Percentiles rank a stretch among this genome's conserved stretches.
These are phyloP conservation scores for Cercospora citrullina DNA, from an alignment of 2,329 filamentous ascomycete species.

Conservation along the genomic window DNA sequence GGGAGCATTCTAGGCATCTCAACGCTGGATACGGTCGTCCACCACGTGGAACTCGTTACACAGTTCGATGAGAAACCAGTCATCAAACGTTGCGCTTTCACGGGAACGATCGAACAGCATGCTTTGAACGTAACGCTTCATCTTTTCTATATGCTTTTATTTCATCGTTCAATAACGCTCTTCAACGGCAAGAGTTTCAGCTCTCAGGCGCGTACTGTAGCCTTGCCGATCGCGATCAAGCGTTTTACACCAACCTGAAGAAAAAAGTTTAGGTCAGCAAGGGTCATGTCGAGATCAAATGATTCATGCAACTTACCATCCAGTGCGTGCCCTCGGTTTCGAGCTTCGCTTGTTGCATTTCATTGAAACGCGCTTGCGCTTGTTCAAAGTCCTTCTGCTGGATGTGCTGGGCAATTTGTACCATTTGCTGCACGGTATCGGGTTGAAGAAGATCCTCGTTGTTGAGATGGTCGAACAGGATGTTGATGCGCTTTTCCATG, in stretches of 20 bases:
- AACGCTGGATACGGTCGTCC: background rate
- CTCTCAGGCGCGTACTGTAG: constrained; percentile 28
- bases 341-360: constrained; percentile 50
- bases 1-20: background rate
- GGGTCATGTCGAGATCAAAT: background rate
- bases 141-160: background rate
- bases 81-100: background rate
- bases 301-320: constrained; percentile 47
- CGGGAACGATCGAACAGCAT: background rate
- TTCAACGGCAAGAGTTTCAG: background rate
- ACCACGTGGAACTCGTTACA: background rate
- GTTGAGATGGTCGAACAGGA: constrained; percentile 96
- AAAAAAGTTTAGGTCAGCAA: background rate
- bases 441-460: constrained; percentile 86
- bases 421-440: constrained; percentile 70
- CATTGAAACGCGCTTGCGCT: constrained; percentile 47
- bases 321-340: constrained; percentile 52
- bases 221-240: constrained; percentile 43
- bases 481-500: constrained; percentile 82
- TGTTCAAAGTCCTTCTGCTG: constrained; percentile 48
- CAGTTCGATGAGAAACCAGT: background rate
- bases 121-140: background rate
- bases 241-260: constrained; percentile 42
- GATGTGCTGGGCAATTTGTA: constrained; percentile 52
- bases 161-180: background rate